Evolutionary conservation across 2,329 filamentous ascomycete genomes (phyloP).

Genomic region (Colletotrichum orchidophilum): DNA sequence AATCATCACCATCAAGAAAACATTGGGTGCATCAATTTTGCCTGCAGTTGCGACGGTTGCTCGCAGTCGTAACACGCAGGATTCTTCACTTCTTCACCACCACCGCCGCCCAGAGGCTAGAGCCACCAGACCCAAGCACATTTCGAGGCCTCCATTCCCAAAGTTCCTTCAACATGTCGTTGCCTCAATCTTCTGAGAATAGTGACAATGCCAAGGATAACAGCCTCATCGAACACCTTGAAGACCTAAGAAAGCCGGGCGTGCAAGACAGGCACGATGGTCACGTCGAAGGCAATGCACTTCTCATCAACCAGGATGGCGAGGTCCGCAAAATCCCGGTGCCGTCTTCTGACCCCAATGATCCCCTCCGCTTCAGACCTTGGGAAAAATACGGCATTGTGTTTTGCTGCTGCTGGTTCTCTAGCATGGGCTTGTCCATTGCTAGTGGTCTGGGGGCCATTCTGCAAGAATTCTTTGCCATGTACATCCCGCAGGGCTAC

Average conservation of each 20-base stretch:
- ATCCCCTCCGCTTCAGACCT: conserved; percentile 39
- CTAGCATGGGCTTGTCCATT: conserved; percentile 51
- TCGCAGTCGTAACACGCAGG: conserved; percentile 18
- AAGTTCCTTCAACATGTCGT: neutral
- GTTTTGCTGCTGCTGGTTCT: conserved; percentile 43
- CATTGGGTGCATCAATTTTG: neutral
- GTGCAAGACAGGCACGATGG: neutral
- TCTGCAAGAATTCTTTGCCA: conserved; percentile 43
- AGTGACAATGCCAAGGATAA: neutral
- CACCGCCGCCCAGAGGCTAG: neutral
- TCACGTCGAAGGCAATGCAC: conserved; percentile 30
- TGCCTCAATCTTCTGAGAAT: too few relatives aligned
- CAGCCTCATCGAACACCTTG: conserved; percentile 13
- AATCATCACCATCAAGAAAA: neutral
- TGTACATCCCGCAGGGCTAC: conserved; percentile 41
- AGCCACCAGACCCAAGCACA: neutral
- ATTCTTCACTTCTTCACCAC: neutral
- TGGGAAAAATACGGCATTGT: conserved; percentile 39
- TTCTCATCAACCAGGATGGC: conserved; percentile 29
- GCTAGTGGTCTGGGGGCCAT: conserved; percentile 58
- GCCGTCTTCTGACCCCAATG: conserved; percentile 36
- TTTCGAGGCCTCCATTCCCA: neutral
- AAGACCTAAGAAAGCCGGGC: neutral
- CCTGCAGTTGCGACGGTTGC: conserved; percentile 25
- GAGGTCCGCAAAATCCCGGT: conserved; percentile 35